phyloP scores from a whole-genome alignment of 768 basidiomycete genomes.

The Lentinula edodes region DNA sequence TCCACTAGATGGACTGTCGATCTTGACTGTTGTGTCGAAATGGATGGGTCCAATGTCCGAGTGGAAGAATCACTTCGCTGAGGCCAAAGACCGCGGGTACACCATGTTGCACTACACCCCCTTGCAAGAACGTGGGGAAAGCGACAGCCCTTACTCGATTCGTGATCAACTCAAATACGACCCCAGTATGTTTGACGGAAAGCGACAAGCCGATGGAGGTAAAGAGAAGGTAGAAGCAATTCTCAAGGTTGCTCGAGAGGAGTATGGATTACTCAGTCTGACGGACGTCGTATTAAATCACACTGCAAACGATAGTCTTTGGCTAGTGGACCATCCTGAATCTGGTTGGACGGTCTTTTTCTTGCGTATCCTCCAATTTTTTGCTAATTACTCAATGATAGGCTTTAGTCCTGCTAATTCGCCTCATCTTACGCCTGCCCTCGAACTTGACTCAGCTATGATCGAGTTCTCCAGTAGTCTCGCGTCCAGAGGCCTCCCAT shows the following conservation, averaged over 20 bases:
- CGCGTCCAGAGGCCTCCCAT: constrained; percentile 64
- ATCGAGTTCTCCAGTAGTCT: constrained; percentile 74
- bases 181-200: constrained; percentile 53
- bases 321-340: constrained; percentile 93
- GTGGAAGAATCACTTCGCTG: constrained; percentile 78
- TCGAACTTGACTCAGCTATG: constrained; percentile 87
- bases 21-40: constrained; percentile 91
- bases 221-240: constrained; percentile 54
- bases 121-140: constrained; percentile 84
- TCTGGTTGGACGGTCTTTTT: constrained; percentile 52
- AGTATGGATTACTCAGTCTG: constrained; percentile 83
- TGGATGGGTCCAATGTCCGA: constrained; percentile 89
- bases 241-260: constrained; percentile 66
- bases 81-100: constrained; percentile 87
- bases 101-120: constrained; percentile 99
- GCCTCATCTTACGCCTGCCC: constrained; percentile 87
- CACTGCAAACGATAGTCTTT: constrained; percentile 89
- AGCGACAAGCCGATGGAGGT: constrained; percentile 45
- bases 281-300: constrained; percentile 98
- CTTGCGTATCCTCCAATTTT: neutral
- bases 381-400: constrained; percentile 19
- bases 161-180: constrained; percentile 84
- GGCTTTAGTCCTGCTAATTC: constrained; percentile 89
- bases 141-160: constrained; percentile 92
- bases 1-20: constrained; percentile 82